These are phyloP conservation scores for Chlamydomonas urium DNA, from an alignment of 139 green algal genomes.

Conservation along the genomic window DNA sequence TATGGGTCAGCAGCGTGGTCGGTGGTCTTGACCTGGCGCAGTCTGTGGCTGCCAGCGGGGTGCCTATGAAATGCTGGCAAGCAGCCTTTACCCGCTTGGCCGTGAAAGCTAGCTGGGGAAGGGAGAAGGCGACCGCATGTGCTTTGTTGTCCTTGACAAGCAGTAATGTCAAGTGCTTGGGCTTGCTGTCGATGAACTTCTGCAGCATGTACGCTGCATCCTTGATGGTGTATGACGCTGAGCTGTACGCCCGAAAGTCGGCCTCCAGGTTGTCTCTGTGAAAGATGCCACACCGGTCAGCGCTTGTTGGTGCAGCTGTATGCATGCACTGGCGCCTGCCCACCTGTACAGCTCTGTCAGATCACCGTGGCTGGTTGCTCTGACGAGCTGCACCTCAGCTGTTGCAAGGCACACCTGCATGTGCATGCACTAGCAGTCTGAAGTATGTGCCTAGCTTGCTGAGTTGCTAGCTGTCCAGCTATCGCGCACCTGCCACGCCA, in stretches of 20 bases:
- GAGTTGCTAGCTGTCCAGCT: no score
- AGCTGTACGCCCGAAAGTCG: background rate
- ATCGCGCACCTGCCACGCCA: no score
- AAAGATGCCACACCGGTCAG: no score
- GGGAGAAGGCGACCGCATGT: background rate
- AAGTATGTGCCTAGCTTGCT: no score
- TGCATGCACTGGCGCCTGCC: no score
- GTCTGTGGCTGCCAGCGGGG: background rate
- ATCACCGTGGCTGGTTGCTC: no score
- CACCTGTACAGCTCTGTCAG: no score
- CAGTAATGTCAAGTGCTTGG: slow-evolving; percentile 6
- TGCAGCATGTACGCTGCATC: background rate
- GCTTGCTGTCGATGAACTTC: background rate
- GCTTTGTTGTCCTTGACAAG: background rate
- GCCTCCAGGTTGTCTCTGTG: slow-evolving; percentile 2
- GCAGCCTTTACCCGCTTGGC: background rate
- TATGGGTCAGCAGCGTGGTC: background rate
- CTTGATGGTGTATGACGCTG: background rate
- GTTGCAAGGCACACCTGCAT: no score
- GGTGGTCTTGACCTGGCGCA: background rate
- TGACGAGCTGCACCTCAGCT: no score
- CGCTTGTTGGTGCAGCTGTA: no score
- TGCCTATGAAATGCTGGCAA: no score
- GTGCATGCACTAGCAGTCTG: no score
- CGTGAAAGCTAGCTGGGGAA: background rate